Evolutionary conservation across 352 stramenopile species (phyloP).

Genomic region (Aphanomyces invadans): DNA sequence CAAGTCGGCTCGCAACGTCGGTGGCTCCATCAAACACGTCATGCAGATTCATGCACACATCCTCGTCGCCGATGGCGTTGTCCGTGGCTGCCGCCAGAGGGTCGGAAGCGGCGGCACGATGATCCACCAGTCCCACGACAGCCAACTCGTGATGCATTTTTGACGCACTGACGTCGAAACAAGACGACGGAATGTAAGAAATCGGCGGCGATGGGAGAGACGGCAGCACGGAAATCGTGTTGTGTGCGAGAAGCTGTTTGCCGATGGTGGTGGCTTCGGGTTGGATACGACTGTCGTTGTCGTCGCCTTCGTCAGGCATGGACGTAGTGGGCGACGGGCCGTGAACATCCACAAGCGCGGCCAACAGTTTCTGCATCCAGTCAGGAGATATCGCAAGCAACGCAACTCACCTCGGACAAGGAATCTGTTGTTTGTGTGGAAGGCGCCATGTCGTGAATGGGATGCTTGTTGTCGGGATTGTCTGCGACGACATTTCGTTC

Average conservation of each 20-base stretch:
- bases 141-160: background rate
- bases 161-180: too few species aligned
- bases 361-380: constrained; percentile 7
- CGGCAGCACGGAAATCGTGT: too few species aligned
- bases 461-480: too few species aligned
- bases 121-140: background rate
- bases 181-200: too few species aligned
- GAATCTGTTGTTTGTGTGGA: background rate
- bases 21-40: background rate
- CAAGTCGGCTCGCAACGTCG: background rate
- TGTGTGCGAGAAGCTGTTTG: background rate
- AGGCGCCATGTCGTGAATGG: background rate
- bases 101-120: background rate
- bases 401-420: constrained; percentile 2
- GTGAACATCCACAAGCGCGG: background rate
- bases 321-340: background rate
- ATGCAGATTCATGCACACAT: too few species aligned
- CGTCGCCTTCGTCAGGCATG: background rate
- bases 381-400: background rate
- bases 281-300: background rate
- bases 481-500: too few species aligned
- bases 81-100: background rate
- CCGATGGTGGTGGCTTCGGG: background rate
- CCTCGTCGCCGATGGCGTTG: background rate
- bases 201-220: too few species aligned